Evolutionary conservation across 2,329 filamentous ascomycete genomes (phyloP).

Genomic region (Colletotrichum caudatum): DNA sequence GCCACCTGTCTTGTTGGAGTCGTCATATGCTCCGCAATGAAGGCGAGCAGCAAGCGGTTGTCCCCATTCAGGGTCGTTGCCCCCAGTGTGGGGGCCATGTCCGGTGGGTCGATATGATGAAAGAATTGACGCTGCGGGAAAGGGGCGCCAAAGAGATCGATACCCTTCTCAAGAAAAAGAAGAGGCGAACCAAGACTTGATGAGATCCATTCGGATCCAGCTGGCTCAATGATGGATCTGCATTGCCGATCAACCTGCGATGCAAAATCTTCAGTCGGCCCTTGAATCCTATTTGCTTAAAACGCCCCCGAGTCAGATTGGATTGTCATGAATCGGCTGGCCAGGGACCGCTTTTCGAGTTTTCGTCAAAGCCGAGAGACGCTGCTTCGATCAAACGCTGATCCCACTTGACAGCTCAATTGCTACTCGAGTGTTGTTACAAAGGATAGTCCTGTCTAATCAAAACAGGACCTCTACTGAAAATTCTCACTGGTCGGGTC

Average conservation of each 20-base stretch:
- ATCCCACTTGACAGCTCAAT: not conserved
- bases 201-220: constrained; percentile 15
- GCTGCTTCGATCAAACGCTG: not conserved
- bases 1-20: constrained; percentile 72
- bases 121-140: constrained; percentile 80
- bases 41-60: constrained; percentile 57
- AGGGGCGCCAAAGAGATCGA: constrained; percentile 78
- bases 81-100: constrained; percentile 74
- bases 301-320: constrained; percentile 4
- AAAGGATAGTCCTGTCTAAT: not conserved
- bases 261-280: constrained; percentile 6
- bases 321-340: not conserved
- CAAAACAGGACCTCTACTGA: not conserved
- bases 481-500: not conserved
- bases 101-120: constrained; percentile 83
- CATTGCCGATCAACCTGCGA: constrained; percentile 14
- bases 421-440: not conserved
- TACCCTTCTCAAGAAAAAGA: constrained; percentile 66
- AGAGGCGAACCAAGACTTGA: constrained; percentile 44
- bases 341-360: not conserved
- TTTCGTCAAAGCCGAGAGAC: not conserved
- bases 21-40: constrained; percentile 59
- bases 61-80: constrained; percentile 79
- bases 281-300: constrained; percentile 8
- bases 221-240: not conserved